Conservation (phyloP, 768 basidiomycete genomes). For the Phanerodontia chrysosporium region DNA sequence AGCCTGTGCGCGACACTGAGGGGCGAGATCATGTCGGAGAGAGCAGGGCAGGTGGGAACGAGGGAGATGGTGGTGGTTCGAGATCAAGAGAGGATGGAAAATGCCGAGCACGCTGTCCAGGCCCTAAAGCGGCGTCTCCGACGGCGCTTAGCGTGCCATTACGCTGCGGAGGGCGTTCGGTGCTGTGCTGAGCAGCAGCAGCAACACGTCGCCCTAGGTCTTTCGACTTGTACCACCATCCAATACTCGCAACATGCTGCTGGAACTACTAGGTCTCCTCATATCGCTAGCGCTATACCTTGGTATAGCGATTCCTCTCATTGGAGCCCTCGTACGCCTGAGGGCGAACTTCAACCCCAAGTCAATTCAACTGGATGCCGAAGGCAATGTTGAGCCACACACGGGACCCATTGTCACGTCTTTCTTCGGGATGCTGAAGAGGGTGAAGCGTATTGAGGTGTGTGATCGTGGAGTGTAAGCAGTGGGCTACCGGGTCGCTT, state of each 20-base stretch:
- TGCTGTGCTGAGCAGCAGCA: not conserved
- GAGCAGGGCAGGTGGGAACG: not conserved
- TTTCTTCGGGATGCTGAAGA: slow-evolving; percentile 67
- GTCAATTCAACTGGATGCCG: slow-evolving; percentile 73
- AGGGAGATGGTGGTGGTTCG: slow-evolving; percentile 26
- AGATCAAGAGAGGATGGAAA: slow-evolving; percentile 22
- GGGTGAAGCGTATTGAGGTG: slow-evolving; percentile 76
- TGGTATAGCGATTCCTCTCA: slow-evolving; percentile 44
- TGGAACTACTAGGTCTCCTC: slow-evolving; percentile 33
- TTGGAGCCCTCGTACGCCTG: slow-evolving; percentile 67
- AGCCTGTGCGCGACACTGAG: too few species aligned
- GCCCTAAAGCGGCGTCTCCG: slow-evolving; percentile 4
- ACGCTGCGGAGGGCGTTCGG: not conserved
- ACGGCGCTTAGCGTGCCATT: not conserved
- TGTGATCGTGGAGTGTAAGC: not conserved
- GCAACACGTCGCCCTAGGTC: not conserved
- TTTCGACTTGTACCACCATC: slow-evolving; percentile 6
- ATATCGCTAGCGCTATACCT: slow-evolving; percentile 57
- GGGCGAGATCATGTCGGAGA: too few species aligned
- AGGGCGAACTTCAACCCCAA: slow-evolving; percentile 83
- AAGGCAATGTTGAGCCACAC: slow-evolving; percentile 71
- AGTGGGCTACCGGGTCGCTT: not conserved
- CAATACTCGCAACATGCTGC: slow-evolving; percentile 14
- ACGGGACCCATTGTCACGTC: slow-evolving; percentile 71
- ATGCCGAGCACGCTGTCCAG: slow-evolving; percentile 5